Evolutionary conservation across 2,329 filamentous ascomycete species (phyloP).

Genomic region (Scolecobasidium constrictum): DNA sequence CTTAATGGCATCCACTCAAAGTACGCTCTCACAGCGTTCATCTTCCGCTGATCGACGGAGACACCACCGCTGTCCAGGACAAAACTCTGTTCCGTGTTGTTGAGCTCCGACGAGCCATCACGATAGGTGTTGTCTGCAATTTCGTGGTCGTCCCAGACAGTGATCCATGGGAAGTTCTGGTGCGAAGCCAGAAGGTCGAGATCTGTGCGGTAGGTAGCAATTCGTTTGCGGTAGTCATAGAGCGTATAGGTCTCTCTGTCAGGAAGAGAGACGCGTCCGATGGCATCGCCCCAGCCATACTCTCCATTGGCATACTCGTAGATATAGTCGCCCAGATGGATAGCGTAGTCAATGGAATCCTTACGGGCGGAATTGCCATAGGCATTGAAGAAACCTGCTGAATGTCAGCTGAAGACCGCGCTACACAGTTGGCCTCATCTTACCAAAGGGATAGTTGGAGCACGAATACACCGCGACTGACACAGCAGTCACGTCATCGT

Average conservation of each 20-base stretch:
- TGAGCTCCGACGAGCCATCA: conserved; percentile 48
- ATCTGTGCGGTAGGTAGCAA: conserved; percentile 51
- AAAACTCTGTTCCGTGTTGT: conserved; percentile 59
- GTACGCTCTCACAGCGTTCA: conserved; percentile 60
- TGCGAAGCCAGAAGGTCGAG: conserved; percentile 46
- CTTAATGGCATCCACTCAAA: conserved; percentile 47
- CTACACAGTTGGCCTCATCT: conserved; percentile 15
- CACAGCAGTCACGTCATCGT: conserved; percentile 18
- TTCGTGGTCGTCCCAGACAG: conserved; percentile 55
- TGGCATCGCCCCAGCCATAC: conserved; percentile 21
- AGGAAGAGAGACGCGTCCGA: conserved; percentile 22
- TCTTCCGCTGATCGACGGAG: conserved; percentile 62
- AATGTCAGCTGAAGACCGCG: no score
- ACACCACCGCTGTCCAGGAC: conserved; percentile 39
- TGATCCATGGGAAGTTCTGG: conserved; percentile 49
- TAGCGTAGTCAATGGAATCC: conserved; percentile 35
- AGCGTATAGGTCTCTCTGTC: conserved; percentile 37
- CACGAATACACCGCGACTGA: conserved; percentile 7
- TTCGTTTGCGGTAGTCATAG: conserved; percentile 48
- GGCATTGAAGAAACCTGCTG: conserved; percentile 34
- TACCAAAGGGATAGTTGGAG: conserved; percentile 16
- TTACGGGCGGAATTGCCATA: conserved; percentile 34
- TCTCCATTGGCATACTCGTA: conserved; percentile 45
- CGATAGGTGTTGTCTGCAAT: conserved; percentile 56
- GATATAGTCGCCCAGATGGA: conserved; percentile 46